Evolutionary conservation across 2,329 filamentous ascomycete species (phyloP).

Genomic region (Claviceps purpurea): DNA sequence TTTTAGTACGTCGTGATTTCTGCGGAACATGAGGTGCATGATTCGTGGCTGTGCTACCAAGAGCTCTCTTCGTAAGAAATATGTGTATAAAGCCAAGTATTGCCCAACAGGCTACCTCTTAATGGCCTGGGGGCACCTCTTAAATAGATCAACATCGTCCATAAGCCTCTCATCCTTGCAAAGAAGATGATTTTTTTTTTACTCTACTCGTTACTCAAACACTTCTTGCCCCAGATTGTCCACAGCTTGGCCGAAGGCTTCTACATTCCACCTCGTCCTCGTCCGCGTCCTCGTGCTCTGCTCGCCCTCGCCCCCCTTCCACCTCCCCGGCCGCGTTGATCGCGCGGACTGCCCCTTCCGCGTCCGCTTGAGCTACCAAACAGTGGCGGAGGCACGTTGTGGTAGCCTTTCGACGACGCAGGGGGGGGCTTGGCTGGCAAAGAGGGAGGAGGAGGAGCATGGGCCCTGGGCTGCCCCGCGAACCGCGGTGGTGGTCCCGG

Average conservation of each 20-base stretch:
- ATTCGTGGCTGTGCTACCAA: no score
- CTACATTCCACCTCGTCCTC: constrained; percentile 9
- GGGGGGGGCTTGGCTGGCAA: constrained; percentile 20
- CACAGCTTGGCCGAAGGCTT: not conserved
- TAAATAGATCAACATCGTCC: no score
- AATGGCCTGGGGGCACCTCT: no score
- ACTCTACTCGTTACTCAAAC: not conserved
- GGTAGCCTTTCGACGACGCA: constrained; percentile 12
- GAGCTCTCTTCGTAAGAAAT: no score
- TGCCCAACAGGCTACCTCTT: not conserved
- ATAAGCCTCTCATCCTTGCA: not conserved
- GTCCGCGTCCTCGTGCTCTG: constrained; percentile 6
- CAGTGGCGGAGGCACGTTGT: constrained; percentile 12
- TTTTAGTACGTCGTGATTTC: no score
- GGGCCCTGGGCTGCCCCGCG: constrained; percentile 11
- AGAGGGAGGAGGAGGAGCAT: constrained; percentile 14
- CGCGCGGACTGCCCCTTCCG: constrained; percentile 11
- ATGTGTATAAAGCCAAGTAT: not conserved
- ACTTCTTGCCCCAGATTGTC: not conserved
- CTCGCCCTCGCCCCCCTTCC: constrained; percentile 13
- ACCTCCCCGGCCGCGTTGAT: constrained; percentile 13
- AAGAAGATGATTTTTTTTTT: not conserved
- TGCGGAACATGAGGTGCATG: no score
- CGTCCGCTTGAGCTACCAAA: constrained; percentile 8
- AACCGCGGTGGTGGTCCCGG: constrained; percentile 22